Base-by-base conservation (phyloP, 2,329 filamentous ascomycete genomes). In the Aspergillus alliaceus region DNA sequence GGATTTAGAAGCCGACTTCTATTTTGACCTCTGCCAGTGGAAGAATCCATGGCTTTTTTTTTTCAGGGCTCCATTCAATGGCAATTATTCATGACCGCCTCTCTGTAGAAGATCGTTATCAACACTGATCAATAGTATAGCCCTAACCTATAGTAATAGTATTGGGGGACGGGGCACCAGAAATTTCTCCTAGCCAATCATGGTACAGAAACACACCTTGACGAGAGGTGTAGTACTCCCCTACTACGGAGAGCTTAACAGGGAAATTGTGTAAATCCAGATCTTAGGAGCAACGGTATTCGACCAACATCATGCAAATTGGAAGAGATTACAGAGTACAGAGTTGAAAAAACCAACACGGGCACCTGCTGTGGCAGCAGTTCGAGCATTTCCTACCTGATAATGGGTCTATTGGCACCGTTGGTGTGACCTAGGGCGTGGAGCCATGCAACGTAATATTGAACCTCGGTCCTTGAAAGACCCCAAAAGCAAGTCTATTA, bases 21-120 rank as follows among this genome's bases (percentile, higher is more conserved):
- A 58, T 60, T 61, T 42, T 62, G 66, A 59, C 64, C 59, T 59
- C 59, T 59, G 55, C 60, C 59, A 61, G 56, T 61, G 39, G 63
- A 62, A 55, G 63, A 56, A 60, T 68, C 65, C 70, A 73, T 73
- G 51, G 56, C n/a, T n/a, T n/a, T n/a, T n/a, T n/a, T n/a, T 59
- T 60, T 27, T 56, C 58, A 54, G 51, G 57, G 59, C 57, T 42
- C 46, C 44, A 27, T 56, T 64, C 60, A 67, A 64, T 57, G 40
- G 22, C 24, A 44, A 32, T 22, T 20, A 22, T 48, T 65, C 67
- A 65, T 70, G 59, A 65, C 66, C 64, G 59, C 57, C 55, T 46
- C 50, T 24, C 42, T 42, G 52, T 48, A 18, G 31, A 55, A 55
- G 51, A 27, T 18, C 14, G n/a, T 12, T 22, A 22, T 20, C n/a